Evolutionary conservation across 257 asterid species (phyloP), one percentile per base, ranked within the genome.

Genomic region (Capsicum chinense): DNA sequence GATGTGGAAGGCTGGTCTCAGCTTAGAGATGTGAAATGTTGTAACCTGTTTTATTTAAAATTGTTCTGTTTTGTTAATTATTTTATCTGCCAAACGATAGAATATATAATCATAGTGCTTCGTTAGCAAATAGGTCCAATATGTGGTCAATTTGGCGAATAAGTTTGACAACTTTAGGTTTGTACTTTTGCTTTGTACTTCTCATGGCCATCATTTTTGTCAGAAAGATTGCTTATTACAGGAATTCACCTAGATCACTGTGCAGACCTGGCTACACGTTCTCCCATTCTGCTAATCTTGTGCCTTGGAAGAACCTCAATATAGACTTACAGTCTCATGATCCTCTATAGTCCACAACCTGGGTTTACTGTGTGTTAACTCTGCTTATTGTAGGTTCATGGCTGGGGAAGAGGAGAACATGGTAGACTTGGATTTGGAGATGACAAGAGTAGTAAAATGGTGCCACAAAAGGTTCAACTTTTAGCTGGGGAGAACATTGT

Each of bases 341-440:
- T 71, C 15, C 47, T 13, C 62, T 19, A 52, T 15, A 21, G 62
- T 74, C 81, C 21, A 12, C 33, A 52, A 54, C 82, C 16, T 78
- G 2, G 14, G 62, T 74, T 47, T 21, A 50, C 81, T 50, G 64
- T 78, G 64, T 14, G 26, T 54, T 52, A 14, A 78, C 64, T 78
- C 21, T 84, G 48, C 86, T 56, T 62, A 70, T 71, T 86, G 67
- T 88, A 96, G 99, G 99, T 97, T 63, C 93, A 92, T 86, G 97
- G 97, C 57, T 97, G 99, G 99, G 99, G 99, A 74, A 92, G 99
- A 91, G 99, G 99, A 54, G 99, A 97, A 89, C 99, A 97, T 54
- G 98, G 99, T 58, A 93, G 98, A 90, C 98, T 97, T 84, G 99
- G 99, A 39, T 97, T 97, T 76, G 99, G 99, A 86, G 98, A 95